A percentile compares a stretch with the other conserved stretches of the same genome.
phyloP scores from a whole-genome alignment of 208 protist genomes.

The Crithidia brevicula region DNA sequence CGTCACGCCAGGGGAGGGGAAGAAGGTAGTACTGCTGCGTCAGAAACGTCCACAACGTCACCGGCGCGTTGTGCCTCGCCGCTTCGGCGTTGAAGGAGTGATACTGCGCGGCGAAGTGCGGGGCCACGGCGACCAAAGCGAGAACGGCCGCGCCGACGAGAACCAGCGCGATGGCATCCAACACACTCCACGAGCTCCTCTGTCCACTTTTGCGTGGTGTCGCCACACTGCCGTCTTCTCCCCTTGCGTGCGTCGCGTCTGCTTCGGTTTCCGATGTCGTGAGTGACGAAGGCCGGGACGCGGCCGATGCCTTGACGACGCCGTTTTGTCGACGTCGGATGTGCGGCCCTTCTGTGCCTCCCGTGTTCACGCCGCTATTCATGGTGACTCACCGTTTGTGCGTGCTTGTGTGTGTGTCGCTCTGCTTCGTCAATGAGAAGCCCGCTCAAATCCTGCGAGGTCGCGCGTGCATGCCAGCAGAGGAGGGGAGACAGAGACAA shows the following conservation, averaged over 20 bases:
- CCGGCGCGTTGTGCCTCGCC: neutral
- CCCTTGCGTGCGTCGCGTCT: too few relatives aligned
- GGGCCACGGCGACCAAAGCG: neutral
- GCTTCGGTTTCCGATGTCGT: neutral
- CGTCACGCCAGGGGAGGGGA: neutral
- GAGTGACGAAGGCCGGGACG: too few relatives aligned
- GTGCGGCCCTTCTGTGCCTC: neutral
- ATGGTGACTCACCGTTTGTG: too few relatives aligned
- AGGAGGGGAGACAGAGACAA: too few relatives aligned
- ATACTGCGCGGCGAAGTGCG: constrained; percentile 5
- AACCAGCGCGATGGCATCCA: neutral
- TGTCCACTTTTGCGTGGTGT: neutral
- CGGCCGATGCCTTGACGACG: too few relatives aligned
- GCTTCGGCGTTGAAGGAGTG: neutral
- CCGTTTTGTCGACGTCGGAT: neutral
- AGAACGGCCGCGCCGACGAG: neutral
- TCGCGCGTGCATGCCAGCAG: too few relatives aligned
- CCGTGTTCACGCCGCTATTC: too few relatives aligned
- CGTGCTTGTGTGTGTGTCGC: too few relatives aligned
- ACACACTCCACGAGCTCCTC: neutral
- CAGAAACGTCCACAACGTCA: neutral
- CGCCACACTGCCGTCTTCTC: too few relatives aligned
- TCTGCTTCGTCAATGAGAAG: too few relatives aligned
- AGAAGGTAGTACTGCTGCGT: neutral
- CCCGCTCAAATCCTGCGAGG: too few relatives aligned